A percentile compares a stretch with the other conserved stretches of the same genome.
phyloP scores from a whole-genome alignment of 2,329 filamentous ascomycete species.

The Beauveria varroae region DNA sequence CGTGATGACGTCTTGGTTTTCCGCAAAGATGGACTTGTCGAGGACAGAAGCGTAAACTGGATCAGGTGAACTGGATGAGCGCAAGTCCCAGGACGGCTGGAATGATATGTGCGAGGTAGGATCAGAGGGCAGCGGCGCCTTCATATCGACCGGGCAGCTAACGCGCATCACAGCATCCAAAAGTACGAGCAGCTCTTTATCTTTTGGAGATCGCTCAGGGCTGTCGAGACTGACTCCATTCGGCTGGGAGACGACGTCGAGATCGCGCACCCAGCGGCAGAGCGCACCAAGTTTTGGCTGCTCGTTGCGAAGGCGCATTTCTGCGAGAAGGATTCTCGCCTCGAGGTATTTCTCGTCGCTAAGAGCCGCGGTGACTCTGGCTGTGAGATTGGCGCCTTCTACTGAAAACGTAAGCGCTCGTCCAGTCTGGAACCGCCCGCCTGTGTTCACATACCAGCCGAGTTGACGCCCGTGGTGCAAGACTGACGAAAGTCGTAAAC shows the following conservation, averaged over 20 bases:
- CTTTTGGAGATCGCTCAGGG: constrained; percentile 33
- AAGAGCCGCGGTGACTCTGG: constrained; percentile 57
- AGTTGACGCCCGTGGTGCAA: constrained; percentile 58
- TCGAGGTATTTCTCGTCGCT: constrained; percentile 58
- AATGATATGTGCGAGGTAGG: constrained; percentile 45
- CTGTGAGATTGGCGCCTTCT: constrained; percentile 56
- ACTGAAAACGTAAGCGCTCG: constrained; percentile 10
- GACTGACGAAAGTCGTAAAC: constrained; percentile 64
- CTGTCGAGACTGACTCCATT: constrained; percentile 28
- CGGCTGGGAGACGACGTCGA: constrained; percentile 57
- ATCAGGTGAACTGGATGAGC: constrained; percentile 32
- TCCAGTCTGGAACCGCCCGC: not conserved
- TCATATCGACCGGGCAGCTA: constrained; percentile 52
- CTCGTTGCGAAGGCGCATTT: constrained; percentile 61
- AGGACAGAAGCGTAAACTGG: constrained; percentile 50
- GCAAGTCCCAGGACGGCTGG: constrained; percentile 54
- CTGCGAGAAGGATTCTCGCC: constrained; percentile 57
- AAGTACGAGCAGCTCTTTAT: constrained; percentile 50
- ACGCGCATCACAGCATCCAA: constrained; percentile 58
- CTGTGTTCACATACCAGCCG: constrained; percentile 32
- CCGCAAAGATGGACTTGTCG: constrained; percentile 45
- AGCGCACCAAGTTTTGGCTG: constrained; percentile 60
- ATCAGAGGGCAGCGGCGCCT: constrained; percentile 22
- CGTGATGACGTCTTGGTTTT: constrained; percentile 28
- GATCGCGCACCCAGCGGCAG: constrained; percentile 64